These are phyloP conservation scores for Pyrus pyrifolia DNA, from an alignment of 306 rosid species.

Conservation along the genomic window DNA sequence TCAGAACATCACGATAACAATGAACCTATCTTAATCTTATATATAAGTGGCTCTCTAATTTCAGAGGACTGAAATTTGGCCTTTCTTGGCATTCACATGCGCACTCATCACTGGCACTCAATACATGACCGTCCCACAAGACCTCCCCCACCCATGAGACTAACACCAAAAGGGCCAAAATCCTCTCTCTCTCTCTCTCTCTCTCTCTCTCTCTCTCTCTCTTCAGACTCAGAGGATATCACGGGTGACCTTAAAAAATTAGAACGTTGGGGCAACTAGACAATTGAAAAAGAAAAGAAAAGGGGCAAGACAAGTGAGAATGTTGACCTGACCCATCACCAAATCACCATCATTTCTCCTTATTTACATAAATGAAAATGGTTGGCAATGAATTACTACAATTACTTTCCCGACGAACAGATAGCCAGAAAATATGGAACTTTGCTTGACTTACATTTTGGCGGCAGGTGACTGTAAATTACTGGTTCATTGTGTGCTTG, in stretches of 20 bases:
- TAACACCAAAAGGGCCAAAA: background rate
- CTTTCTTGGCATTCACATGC: constrained; percentile 24
- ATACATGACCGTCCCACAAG: constrained; percentile 38
- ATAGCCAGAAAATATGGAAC: background rate
- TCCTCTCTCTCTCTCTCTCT: background rate
- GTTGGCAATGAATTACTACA: background rate
- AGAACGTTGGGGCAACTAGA: constrained; percentile 34
- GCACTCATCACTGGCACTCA: constrained; percentile 14
- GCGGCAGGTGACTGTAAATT: background rate
- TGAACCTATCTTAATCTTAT: no score
- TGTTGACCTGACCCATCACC: constrained; percentile 11
- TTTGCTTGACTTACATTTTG: background rate
- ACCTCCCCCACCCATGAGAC: constrained; percentile 10
- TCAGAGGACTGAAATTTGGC: background rate
- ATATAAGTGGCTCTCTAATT: background rate
- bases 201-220: background rate
- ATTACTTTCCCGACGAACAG: background rate
- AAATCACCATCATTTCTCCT: background rate
- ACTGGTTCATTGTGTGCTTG: background rate
- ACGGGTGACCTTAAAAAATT: constrained; percentile 31
- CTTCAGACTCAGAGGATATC: background rate
- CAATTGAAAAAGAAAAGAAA: background rate
- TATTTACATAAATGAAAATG: background rate
- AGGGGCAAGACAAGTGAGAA: background rate
- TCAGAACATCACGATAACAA: rapidly evolving